phyloP scores from a whole-genome alignment of 805 yeast genomes.

The Candida cerambycidarum region DNA sequence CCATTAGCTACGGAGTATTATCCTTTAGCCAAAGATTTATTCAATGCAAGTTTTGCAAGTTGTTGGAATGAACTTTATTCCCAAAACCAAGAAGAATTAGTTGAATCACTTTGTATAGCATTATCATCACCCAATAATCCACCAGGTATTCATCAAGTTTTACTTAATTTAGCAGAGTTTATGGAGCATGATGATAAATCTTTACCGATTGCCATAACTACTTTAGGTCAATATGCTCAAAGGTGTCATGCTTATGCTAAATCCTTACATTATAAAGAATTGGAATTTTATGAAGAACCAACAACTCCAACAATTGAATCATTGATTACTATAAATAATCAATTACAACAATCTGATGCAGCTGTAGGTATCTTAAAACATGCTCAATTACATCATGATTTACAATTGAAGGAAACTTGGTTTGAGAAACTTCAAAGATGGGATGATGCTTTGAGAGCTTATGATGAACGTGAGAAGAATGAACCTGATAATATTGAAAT shows the following conservation, averaged over 20 bases:
- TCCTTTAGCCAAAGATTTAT: slow-evolving; percentile 85
- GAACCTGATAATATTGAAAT: slow-evolving; percentile 78
- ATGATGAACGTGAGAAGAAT: slow-evolving; percentile 68
- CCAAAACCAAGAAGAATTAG: slow-evolving; percentile 85
- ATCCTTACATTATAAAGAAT: slow-evolving; percentile 92
- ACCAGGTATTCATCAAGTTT: slow-evolving; percentile 90
- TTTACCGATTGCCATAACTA: slow-evolving; percentile 84
- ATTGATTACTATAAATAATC: slow-evolving; percentile 88
- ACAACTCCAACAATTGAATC: slow-evolving; percentile 90
- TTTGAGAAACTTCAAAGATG: slow-evolving; percentile 94
- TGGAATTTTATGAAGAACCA: slow-evolving; percentile 92
- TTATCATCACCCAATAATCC: slow-evolving; percentile 88
- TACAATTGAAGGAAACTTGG: slow-evolving; percentile 96
- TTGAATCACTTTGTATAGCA: slow-evolving; percentile 82
- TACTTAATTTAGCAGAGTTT: slow-evolving; percentile 88
- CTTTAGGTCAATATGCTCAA: slow-evolving; percentile 89
- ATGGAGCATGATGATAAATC: slow-evolving; percentile 98
- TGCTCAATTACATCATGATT: slow-evolving; percentile 86
- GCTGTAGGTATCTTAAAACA: slow-evolving; percentile 95
- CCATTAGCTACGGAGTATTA: slow-evolving; percentile 82
- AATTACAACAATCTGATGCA: slow-evolving; percentile 94
- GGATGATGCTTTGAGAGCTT: slow-evolving; percentile 96
- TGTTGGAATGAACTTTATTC: slow-evolving; percentile 93
- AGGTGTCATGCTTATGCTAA: slow-evolving; percentile 97
- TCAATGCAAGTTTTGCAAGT: slow-evolving; percentile 92